phyloP scores from a whole-genome alignment of 306 rosid species.

The Abrus pulchellus region DNA sequence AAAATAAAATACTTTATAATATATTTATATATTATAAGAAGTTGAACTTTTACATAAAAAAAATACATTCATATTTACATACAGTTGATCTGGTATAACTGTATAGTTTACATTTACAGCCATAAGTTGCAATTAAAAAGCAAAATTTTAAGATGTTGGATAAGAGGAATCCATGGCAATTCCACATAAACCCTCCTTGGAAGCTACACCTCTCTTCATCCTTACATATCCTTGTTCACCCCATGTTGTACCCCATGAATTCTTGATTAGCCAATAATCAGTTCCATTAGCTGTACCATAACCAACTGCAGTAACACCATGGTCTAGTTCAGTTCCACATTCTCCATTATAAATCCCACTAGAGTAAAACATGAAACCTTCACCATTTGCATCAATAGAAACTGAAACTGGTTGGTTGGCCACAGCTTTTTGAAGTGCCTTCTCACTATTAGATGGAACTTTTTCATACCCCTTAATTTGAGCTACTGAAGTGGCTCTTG shows the following conservation, averaged over 20 bases:
- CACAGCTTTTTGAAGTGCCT: conserved; percentile 40
- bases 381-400: conserved; percentile 47
- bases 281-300: conserved; percentile 34
- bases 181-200: conserved; percentile 34
- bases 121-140: background rate
- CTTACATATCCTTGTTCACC: conserved; percentile 44
- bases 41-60: no score
- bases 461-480: conserved; percentile 49
- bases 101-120: background rate
- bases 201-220: conserved; percentile 24
- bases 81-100: no score
- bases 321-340: conserved; percentile 35
- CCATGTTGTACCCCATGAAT: conserved; percentile 40
- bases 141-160: background rate
- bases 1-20: no score
- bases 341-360: conserved; percentile 18
- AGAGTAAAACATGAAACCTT: conserved; percentile 22
- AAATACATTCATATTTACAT: no score
- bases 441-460: conserved; percentile 42
- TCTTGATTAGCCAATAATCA: conserved; percentile 38
- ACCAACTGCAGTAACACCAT: conserved; percentile 39
- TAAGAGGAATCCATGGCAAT: conserved; percentile 45
- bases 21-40: no score
- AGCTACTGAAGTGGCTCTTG: background rate
- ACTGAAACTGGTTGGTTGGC: conserved; percentile 52